Evolutionary conservation across 108 stramenopile genomes (phyloP).

Genomic region (Fragilariopsis cylindrus): DNA sequence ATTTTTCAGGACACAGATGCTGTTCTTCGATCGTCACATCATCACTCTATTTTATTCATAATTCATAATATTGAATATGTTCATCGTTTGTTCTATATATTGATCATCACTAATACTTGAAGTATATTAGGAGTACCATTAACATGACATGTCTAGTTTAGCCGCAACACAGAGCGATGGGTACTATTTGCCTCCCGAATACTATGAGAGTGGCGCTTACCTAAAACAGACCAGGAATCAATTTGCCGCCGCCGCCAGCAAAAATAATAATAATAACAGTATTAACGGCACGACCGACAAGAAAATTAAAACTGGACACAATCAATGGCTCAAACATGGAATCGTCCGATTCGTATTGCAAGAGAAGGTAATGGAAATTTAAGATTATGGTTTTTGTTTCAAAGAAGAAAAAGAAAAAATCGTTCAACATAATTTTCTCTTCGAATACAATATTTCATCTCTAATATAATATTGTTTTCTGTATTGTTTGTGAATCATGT

Average conservation of each 20-base stretch:
- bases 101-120: too few relatives aligned
- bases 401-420: not conserved
- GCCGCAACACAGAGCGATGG: conserved; percentile 93
- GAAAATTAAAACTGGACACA: conserved; percentile 39
- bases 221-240: conserved; percentile 66
- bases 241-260: conserved; percentile 57
- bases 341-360: conserved; percentile 95
- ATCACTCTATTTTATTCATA: too few relatives aligned
- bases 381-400: not conserved
- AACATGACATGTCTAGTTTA: conserved; percentile 66
- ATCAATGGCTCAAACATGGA: conserved; percentile 84
- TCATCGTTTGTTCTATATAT: too few relatives aligned
- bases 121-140: too few relatives aligned
- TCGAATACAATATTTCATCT: not conserved
- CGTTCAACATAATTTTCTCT: not conserved
- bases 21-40: too few relatives aligned
- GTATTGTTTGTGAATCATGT: too few relatives aligned
- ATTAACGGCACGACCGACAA: not conserved
- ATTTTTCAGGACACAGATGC: too few relatives aligned
- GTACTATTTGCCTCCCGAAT: conserved; percentile 83
- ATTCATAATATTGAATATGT: too few relatives aligned
- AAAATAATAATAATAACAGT: not conserved
- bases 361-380: not conserved
- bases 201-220: conserved; percentile 72
- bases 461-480: not conserved